A percentile compares a stretch with the other conserved stretches of the same genome.
phyloP scores from a whole-genome alignment of 2,329 filamentous ascomycete species.

The Penicillium glabrum region DNA sequence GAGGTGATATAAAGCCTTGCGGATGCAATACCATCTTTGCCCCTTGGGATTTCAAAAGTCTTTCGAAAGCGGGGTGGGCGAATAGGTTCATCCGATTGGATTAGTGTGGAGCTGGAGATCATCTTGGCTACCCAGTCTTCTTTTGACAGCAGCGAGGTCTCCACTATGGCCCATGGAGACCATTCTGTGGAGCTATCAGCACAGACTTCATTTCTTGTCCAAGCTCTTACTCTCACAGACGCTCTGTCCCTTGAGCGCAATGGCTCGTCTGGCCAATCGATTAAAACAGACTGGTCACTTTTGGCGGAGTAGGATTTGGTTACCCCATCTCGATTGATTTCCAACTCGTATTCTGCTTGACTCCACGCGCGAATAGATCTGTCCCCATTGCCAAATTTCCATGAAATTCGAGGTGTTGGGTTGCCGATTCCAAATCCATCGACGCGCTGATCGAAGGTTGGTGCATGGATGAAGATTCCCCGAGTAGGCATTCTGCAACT shows the following conservation, averaged over 20 bases:
- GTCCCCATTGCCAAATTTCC: not conserved
- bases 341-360: not conserved
- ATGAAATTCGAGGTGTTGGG: constrained; percentile 1
- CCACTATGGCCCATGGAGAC: constrained; percentile 11
- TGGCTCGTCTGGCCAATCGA: constrained; percentile 25
- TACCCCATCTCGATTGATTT: not conserved
- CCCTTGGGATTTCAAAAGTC: not conserved
- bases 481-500: not conserved
- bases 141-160: not conserved
- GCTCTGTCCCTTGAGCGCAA: constrained; percentile 20
- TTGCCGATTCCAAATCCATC: constrained; percentile 1
- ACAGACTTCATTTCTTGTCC: constrained; percentile 1
- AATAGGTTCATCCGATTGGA: constrained; percentile 1
- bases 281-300: constrained; percentile 19
- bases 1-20: constrained; percentile 8
- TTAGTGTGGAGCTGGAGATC: not conserved
- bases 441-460: not conserved
- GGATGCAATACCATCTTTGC: not conserved
- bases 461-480: not conserved
- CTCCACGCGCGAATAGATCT: not conserved
- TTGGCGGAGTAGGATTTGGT: not conserved
- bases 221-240: constrained; percentile 15
- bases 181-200: constrained; percentile 8
- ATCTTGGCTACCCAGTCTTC: constrained; percentile 1
- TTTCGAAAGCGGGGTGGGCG: constrained; percentile 3